Conservation (phyloP, 2,329 filamentous ascomycete species). For the Tolypocladium nubicola region DNA sequence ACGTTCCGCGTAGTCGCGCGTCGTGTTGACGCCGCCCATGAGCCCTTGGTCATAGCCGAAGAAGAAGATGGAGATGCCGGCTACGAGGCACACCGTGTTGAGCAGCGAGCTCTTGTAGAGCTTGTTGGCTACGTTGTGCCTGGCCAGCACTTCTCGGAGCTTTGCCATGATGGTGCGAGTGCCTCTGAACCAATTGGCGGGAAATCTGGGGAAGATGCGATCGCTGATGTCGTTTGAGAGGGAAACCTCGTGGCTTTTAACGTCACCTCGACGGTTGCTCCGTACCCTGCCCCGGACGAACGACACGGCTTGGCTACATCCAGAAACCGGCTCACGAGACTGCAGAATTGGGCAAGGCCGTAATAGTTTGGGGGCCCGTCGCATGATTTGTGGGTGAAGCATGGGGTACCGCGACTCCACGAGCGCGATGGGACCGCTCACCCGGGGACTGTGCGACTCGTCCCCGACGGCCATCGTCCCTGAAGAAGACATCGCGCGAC, state of each 20-base stretch:
- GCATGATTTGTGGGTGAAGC: background rate
- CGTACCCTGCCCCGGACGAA: background rate
- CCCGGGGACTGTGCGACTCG: background rate
- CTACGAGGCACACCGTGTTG: constrained; percentile 51
- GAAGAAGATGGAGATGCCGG: constrained; percentile 57
- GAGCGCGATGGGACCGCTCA: background rate
- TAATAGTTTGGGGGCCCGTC: background rate
- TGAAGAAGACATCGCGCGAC: background rate
- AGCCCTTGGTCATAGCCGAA: constrained; percentile 49
- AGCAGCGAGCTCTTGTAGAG: constrained; percentile 45
- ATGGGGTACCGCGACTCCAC: background rate
- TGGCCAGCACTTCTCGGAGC: constrained; percentile 2
- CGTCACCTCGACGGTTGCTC: constrained; percentile 1
- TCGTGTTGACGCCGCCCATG: constrained; percentile 57
- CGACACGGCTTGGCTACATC: background rate
- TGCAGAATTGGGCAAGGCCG: background rate
- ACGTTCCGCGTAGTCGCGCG: constrained; percentile 50
- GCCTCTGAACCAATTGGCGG: background rate
- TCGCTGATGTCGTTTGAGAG: background rate
- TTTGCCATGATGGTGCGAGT: background rate
- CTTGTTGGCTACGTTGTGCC: constrained; percentile 32
- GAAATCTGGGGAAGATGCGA: background rate
- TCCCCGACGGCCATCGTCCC: background rate
- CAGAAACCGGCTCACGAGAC: background rate
- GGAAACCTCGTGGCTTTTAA: background rate